These are phyloP conservation scores for Russula virescens DNA, from an alignment of 768 basidiomycete genomes.

Conservation along the genomic window DNA sequence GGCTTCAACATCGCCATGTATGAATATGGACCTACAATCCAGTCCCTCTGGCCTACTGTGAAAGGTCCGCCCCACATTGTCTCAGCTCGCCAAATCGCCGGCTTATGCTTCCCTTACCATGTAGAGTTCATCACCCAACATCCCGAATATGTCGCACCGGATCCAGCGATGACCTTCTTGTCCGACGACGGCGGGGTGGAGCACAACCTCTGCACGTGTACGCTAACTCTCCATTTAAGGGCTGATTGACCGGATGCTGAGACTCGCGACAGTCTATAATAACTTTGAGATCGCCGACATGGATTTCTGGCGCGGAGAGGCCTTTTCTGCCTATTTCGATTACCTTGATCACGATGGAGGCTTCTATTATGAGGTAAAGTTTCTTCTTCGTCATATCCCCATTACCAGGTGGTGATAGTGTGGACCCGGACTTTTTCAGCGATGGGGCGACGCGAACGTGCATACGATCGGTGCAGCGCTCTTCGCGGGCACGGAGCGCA, in stretches of 20 bases:
- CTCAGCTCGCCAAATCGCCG: no score
- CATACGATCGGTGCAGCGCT: conserved; percentile 79
- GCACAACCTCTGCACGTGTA: conserved; percentile 75
- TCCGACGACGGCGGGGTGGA: conserved; percentile 65
- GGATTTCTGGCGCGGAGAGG: conserved; percentile 78
- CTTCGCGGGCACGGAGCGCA: conserved; percentile 65
- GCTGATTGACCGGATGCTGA: neutral
- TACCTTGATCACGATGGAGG: conserved; percentile 77
- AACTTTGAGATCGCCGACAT: conserved; percentile 90
- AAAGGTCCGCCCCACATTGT: conserved; percentile 42
- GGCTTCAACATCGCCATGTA: conserved; percentile 75
- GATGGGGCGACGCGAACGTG: conserved; percentile 86
- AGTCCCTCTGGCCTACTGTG: conserved; percentile 70
- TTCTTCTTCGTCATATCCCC: no score
- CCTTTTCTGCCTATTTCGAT: conserved; percentile 79
- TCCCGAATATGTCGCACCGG: conserved; percentile 52
- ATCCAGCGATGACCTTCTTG: conserved; percentile 70
- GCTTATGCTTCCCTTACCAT: neutral
- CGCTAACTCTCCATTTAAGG: conserved; percentile 13
- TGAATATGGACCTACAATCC: conserved; percentile 77
- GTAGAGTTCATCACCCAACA: conserved; percentile 62
- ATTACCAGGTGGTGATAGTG: no score
- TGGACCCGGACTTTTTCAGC: conserved; percentile 39
- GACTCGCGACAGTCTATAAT: conserved; percentile 64
- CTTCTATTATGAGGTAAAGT: conserved; percentile 74